These are phyloP conservation scores for Mycena indigotica DNA, from an alignment of 768 basidiomycete genomes.

Conservation along the genomic window DNA sequence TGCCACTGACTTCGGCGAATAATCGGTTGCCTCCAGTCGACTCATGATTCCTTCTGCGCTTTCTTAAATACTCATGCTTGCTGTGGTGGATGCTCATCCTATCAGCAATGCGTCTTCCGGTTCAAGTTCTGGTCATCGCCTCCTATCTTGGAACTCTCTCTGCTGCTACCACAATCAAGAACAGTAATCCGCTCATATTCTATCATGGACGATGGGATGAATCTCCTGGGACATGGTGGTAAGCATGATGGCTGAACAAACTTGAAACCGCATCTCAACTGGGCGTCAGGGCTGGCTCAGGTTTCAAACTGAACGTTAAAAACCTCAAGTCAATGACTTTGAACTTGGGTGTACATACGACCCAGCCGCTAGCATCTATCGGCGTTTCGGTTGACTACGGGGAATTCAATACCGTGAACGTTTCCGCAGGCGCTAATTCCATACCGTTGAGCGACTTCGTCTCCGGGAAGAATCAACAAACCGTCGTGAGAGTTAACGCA, in stretches of 20 bases:
- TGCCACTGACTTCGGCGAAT: too few relatives aligned
- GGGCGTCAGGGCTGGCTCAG: constrained; percentile 50
- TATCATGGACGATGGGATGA: constrained; percentile 57
- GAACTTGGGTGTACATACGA: constrained; percentile 53
- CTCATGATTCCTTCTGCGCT: background rate
- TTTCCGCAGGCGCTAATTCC: constrained; percentile 46
- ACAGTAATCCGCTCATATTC: constrained; percentile 46
- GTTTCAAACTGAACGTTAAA: constrained; percentile 51
- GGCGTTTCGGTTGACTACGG: constrained; percentile 54
- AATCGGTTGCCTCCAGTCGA: background rate
- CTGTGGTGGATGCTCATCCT: too few relatives aligned
- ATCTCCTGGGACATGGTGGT: constrained; percentile 61
- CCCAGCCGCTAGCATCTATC: constrained; percentile 44
- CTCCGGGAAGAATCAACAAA: constrained; percentile 15
- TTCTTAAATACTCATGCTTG: background rate
- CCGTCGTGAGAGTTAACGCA: constrained; percentile 49
- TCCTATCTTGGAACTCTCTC: background rate
- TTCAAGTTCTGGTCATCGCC: background rate
- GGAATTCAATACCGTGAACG: constrained; percentile 48
- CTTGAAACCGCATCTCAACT: background rate
- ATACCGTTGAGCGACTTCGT: constrained; percentile 38
- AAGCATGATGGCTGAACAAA: constrained; percentile 19
- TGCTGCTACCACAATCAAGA: constrained; percentile 26
- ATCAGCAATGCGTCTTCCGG: background rate
- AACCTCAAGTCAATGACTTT: constrained; percentile 45